These are phyloP conservation scores for Penicillium sp. DNA, from an alignment of 2,329 filamentous ascomycete species.

Conservation along the genomic window DNA sequence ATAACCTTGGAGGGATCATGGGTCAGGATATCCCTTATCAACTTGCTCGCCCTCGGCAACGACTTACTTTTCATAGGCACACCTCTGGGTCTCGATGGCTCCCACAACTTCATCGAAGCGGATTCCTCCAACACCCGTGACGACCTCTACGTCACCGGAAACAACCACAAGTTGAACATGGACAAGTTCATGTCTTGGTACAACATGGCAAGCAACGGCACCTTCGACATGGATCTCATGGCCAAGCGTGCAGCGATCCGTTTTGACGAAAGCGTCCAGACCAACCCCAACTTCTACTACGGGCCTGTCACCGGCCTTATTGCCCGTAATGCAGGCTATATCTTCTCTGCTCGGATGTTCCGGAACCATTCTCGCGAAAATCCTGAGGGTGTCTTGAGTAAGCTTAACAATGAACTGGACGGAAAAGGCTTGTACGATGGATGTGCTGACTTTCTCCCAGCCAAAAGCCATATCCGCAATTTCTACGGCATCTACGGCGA, in stretches of 20 bases:
- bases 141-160: constrained; percentile 54
- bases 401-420: constrained; percentile 4
- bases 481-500: constrained; percentile 51
- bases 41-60: neutral
- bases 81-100: constrained; percentile 51
- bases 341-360: constrained; percentile 47
- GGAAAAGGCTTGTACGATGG: neutral
- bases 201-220: constrained; percentile 41
- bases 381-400: constrained; percentile 40
- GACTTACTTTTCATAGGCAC: constrained; percentile 28
- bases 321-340: constrained; percentile 50
- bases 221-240: constrained; percentile 44
- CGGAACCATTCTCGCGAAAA: constrained; percentile 47
- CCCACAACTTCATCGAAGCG: constrained; percentile 57
- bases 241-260: constrained; percentile 46
- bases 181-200: constrained; percentile 53
- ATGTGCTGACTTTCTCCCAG: constrained; percentile 21
- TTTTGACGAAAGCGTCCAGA: constrained; percentile 49
- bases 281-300: constrained; percentile 58
- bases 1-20: constrained; percentile 47
- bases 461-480: constrained; percentile 44
- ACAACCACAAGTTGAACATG: constrained; percentile 55
- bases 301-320: constrained; percentile 54
- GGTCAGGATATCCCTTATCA: constrained; percentile 21
- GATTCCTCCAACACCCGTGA: constrained; percentile 55